Base-by-base conservation (phyloP, 805 yeast species). In the Ogataea thermomethanolica region DNA sequence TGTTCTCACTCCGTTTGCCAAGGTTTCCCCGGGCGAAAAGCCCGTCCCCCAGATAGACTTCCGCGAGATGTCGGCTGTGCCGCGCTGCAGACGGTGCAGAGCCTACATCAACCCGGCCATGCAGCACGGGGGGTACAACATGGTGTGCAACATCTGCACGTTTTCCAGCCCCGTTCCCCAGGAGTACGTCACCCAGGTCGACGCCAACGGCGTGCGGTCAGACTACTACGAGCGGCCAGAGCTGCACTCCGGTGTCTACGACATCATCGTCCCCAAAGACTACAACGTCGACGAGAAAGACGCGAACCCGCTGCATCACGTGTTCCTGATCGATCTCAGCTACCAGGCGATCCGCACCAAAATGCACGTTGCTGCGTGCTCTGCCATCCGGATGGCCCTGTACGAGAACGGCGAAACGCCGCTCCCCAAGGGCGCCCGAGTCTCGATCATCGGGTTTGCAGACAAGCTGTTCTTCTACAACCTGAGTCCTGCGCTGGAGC, bases 21-120 rank as follows among this genome's bases (percentile, higher is more conserved):
- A 79, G 9, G 49, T 62, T 9, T 39, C 26, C 7, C 62, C 69
- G 1, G 76, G 73, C 34, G 81, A 73, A 11, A 77, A 74, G 2
- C 64, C 64, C 0, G 75, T 89, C 2, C 95, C 95, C 0, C 70
- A 73, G 4, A 80, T 82, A 5, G 90, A 86, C 55, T 74, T 76
- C 66, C 64, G 70, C 17, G 55, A 56, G 6, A 56, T 68, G 29
- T 71, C 71, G 11, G 87, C 88, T 1, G 95, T 96, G 0, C 81
- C 95, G 25, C 76, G 99, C 51, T 93, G 99, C 64, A 76, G 78
- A 50, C 81, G 98, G 46, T 93, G 99, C 65, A 77, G 96, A 41
- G 78, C 96, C 1, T 93, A 89, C 61, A 71, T 89, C 46, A 93
- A 91, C 58, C 95, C 97, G 3, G 76, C 80, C 13, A 83, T 85